Conservation (phyloP, 2,329 filamentous ascomycete genomes). For the Penicillium sp. region DNA sequence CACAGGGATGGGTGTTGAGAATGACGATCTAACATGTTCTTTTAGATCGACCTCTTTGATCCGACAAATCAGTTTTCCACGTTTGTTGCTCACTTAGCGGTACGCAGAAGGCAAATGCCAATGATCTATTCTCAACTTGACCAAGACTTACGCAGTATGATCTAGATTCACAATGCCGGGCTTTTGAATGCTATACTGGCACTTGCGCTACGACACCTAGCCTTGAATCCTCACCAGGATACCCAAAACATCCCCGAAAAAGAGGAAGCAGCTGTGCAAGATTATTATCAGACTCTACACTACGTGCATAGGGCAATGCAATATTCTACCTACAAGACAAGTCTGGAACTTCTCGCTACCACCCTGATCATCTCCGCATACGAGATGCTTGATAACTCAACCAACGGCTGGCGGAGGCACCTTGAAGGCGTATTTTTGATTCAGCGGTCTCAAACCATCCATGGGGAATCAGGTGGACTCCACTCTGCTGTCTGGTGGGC, state of each 20-base stretch:
- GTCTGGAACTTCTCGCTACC: slow-evolving; percentile 30
- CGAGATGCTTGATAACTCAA: slow-evolving; percentile 33
- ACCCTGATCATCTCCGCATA: slow-evolving; percentile 27
- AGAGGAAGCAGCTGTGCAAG: slow-evolving; percentile 23
- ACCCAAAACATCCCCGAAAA: slow-evolving; percentile 1
- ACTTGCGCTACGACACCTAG: slow-evolving; percentile 26
- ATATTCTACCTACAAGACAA: slow-evolving; percentile 23
- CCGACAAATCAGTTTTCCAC: slow-evolving; percentile 24
- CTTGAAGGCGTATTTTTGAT: slow-evolving; percentile 31
- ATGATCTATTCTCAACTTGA: accelerated
- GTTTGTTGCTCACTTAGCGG: slow-evolving; percentile 17
- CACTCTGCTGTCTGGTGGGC: slow-evolving; percentile 32
- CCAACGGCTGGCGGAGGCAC: slow-evolving; percentile 30
- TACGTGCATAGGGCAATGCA: slow-evolving; percentile 32
- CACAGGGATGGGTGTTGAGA: neutral
- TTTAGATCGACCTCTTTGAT: slow-evolving; percentile 24
- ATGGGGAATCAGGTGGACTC: slow-evolving; percentile 28
- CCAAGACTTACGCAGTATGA: neutral
- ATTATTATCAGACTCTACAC: slow-evolving; percentile 29
- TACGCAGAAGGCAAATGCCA: neutral
- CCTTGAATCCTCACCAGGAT: slow-evolving; percentile 14
- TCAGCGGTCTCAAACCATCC: slow-evolving; percentile 29
- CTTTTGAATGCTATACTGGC: slow-evolving; percentile 30
- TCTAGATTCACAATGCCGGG: slow-evolving; percentile 23
- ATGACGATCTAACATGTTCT: neutral